Conservation (phyloP, 169 alveolate species). For the Cryptosporidium sp. region DNA sequence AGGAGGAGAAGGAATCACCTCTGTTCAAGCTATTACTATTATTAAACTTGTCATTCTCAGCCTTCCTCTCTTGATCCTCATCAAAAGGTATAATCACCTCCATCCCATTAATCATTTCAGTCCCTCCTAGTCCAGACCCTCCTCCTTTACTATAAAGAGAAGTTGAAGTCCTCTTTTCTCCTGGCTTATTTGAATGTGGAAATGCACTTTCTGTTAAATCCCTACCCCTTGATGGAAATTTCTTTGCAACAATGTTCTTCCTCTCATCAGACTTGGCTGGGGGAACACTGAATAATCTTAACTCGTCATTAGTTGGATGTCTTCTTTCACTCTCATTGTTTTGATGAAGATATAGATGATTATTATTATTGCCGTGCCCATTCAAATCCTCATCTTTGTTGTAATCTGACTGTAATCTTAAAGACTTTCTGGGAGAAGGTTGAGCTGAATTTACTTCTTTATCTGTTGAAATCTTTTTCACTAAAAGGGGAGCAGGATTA, state of each 20-base stretch:
- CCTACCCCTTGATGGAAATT: conserved; percentile 49
- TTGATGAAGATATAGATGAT: too few relatives aligned
- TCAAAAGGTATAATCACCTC: conserved; percentile 26
- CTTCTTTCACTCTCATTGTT: not conserved
- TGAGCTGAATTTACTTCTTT: conserved; percentile 65
- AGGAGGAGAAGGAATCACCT: too few relatives aligned
- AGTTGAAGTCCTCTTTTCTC: conserved; percentile 61
- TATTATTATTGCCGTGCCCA: too few relatives aligned
- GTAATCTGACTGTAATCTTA: conserved; percentile 60
- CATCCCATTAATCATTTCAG: conserved; percentile 34
- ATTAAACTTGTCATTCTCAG: not conserved
- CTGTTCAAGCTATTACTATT: not conserved
- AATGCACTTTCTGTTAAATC: conserved; percentile 34
- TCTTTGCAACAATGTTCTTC: not conserved
- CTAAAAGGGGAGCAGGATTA: not conserved
- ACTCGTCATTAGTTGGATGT: conserved; percentile 64
- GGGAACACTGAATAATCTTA: conserved; percentile 62
- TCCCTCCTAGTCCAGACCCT: not conserved
- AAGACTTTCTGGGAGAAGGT: conserved; percentile 67
- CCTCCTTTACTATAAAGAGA: not conserved
- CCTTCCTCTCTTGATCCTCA: conserved; percentile 9
- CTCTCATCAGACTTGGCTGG: conserved; percentile 53
- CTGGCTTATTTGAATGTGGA: conserved; percentile 42
- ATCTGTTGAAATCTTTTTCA: conserved; percentile 43
- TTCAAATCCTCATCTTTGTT: not conserved